Conservation (phyloP, 495 filamentous ascomycete genomes). For the Evernia prunastri region DNA sequence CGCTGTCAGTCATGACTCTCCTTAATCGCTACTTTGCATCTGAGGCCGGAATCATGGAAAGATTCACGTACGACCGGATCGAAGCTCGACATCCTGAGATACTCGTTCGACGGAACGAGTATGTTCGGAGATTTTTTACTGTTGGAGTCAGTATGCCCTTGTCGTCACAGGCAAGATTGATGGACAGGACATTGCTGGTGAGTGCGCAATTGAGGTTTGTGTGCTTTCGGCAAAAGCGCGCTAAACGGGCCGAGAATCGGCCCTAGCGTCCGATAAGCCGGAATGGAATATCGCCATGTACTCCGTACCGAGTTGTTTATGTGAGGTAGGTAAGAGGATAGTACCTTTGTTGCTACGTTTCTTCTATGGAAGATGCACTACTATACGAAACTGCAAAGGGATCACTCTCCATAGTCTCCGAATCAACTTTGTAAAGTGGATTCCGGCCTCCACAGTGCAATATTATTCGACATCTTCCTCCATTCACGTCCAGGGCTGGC, state of each 20-base stretch:
- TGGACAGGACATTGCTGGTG: constrained; percentile 40
- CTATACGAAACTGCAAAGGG: background rate
- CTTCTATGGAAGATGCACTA: background rate
- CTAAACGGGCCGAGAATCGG: constrained; percentile 16
- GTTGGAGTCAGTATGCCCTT: constrained; percentile 38
- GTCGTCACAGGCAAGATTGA: constrained; percentile 43
- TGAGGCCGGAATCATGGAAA: constrained; percentile 32
- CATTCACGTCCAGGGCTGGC: constrained; percentile 28
- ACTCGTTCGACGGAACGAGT: constrained; percentile 36
- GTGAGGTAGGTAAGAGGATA: background rate
- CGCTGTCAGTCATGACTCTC: constrained; percentile 16
- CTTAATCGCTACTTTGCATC: constrained; percentile 7
- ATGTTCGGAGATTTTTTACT: constrained; percentile 34
- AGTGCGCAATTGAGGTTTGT: constrained; percentile 20
- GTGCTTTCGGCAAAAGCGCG: constrained; percentile 19
- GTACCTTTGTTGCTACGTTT: background rate
- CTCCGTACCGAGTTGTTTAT: too few relatives aligned
- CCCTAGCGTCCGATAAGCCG: background rate
- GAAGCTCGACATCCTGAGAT: constrained; percentile 92
- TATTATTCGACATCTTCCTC: constrained; percentile 15
- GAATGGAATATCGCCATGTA: too few relatives aligned
- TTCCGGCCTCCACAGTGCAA: constrained; percentile 1
- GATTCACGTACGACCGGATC: constrained; percentile 81
- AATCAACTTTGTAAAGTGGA: background rate
- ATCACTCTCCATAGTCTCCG: background rate